Base-by-base conservation (phyloP, 306 rosid genomes). In the Coriaria nepalensis region DNA sequence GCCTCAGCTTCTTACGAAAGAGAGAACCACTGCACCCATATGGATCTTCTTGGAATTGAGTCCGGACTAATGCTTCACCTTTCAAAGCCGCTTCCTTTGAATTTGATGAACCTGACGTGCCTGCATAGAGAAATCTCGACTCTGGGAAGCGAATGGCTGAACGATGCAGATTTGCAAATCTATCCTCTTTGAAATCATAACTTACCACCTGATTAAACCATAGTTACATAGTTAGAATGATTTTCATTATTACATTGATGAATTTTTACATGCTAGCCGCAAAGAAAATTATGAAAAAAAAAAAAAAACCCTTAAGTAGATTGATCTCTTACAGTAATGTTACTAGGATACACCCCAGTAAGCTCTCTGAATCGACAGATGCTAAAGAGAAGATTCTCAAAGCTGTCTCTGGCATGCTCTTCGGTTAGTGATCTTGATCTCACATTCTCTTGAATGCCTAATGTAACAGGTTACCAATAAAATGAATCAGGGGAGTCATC, bases 341-440 rank as follows among this genome's bases (percentile, higher is more conserved):
- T 85, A 37, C 67, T 76, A 53, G 98, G 94, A 69, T 85, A 81
- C 50, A 63, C 13, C 51, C 94, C 95, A 13, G 94, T 90, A 35
- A 85, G 87, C 69, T 90, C 98, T 52, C 98, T 76, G 66, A 90
- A 85, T 32, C 95, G 87, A 56, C 95, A 81, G 47, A 90, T 67
- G 56, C 95, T 90, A 61, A 90, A 84, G 12, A 81, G 78, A 72
- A 90, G 98, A 68, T 90, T 90, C 65, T 81, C 98, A 52, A 90
- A 90, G 65, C 98, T 90, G 72, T 90, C 95, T 38, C 95, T 68
- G 14, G 95, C 98, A 70, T 90, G 87, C 73, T 90, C 95, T 75
- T 90, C 97, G 6, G 98, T 85, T 39, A 90, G 84, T 56, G 95
- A 75, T 62, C 95, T 75, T 69, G 57, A 63, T 68, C 79, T 79